Percentiles rank a stretch among this genome's conserved stretches.
phyloP scores from a whole-genome alignment of 2,329 filamentous ascomycete species.

The Hypoxylon sp. region DNA sequence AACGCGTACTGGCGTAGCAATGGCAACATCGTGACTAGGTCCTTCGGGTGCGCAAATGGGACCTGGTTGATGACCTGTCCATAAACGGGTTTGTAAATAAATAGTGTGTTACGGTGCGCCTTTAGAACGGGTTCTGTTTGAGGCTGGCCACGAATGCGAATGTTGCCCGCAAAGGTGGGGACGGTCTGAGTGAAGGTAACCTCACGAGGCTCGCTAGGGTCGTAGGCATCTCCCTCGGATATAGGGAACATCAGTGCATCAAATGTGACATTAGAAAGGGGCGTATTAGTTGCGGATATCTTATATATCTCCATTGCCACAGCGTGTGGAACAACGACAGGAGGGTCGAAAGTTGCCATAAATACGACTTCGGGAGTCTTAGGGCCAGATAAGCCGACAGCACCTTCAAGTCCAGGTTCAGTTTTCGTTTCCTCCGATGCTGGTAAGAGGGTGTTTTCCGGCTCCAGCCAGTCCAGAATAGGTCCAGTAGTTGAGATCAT shows the following conservation, averaged over 20 bases:
- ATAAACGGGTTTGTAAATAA: constrained; percentile 81
- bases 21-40: constrained; percentile 82
- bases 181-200: constrained; percentile 67
- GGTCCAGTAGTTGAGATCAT: constrained; percentile 56
- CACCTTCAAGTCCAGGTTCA: constrained; percentile 66
- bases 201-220: constrained; percentile 71
- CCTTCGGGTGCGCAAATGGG: constrained; percentile 83
- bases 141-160: constrained; percentile 48
- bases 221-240: constrained; percentile 63
- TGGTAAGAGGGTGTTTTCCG: constrained; percentile 73
- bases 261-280: constrained; percentile 64
- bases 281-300: constrained; percentile 65
- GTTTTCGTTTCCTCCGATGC: constrained; percentile 64
- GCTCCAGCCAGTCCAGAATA: constrained; percentile 80
- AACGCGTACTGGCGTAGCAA: constrained; percentile 82
- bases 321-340: constrained; percentile 76
- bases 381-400: constrained; percentile 59
- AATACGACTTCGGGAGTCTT: constrained; percentile 81
- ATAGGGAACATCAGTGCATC: constrained; percentile 73
- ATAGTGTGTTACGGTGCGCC: constrained; percentile 72
- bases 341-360: constrained; percentile 80
- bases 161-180: constrained; percentile 56
- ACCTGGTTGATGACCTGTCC: constrained; percentile 76
- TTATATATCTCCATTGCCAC: constrained; percentile 75
- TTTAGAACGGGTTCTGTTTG: constrained; percentile 52